Percentiles rank a stretch among this genome's conserved stretches.
Conservation (phyloP, 75 land plant species). For the Adiantum capillusveneris region DNA sequence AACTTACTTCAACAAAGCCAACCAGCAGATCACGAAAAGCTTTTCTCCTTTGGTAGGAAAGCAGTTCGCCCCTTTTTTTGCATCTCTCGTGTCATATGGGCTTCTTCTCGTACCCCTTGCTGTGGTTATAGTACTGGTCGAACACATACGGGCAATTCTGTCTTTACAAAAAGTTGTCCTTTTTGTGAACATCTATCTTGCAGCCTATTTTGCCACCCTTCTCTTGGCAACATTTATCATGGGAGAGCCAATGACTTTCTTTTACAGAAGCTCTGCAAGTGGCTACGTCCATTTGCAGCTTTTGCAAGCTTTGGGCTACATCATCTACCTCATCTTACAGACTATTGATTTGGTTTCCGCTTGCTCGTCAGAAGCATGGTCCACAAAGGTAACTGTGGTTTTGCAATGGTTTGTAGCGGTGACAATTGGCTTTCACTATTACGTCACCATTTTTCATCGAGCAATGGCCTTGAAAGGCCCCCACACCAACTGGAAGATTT, state of each 20-base stretch:
- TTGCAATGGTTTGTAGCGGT: conserved; percentile 22
- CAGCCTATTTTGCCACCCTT: conserved; percentile 23
- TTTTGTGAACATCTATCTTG: conserved; percentile 23
- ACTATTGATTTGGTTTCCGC: conserved; percentile 11
- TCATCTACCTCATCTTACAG: conserved; percentile 24
- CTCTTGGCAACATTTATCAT: conserved; percentile 14
- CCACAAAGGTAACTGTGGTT: conserved; percentile 9
- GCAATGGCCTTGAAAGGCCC: conserved; percentile 25
- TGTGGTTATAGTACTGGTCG: conserved; percentile 23
- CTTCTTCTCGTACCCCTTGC: conserved; percentile 21
- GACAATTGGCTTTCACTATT: conserved; percentile 29
- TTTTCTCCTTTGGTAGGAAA: conserved; percentile 21
- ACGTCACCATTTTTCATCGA: conserved; percentile 34
- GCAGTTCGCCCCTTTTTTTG: conserved; percentile 24
- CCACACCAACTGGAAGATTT: conserved; percentile 26
- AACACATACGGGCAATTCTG: conserved; percentile 20
- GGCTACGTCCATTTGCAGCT: conserved; percentile 29
- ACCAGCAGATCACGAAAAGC: conserved; percentile 21
- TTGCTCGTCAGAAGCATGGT: conserved; percentile 6
- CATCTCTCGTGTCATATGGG: conserved; percentile 29
- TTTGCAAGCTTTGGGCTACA: conserved; percentile 36
- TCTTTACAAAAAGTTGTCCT: conserved; percentile 25
- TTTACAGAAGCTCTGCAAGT: conserved; percentile 13
- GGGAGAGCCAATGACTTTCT: conserved; percentile 33
- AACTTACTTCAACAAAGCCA: conserved; percentile 18